phyloP scores from a whole-genome alignment of 2,329 filamentous ascomycete genomes.

The Fusarium nematophilum region DNA sequence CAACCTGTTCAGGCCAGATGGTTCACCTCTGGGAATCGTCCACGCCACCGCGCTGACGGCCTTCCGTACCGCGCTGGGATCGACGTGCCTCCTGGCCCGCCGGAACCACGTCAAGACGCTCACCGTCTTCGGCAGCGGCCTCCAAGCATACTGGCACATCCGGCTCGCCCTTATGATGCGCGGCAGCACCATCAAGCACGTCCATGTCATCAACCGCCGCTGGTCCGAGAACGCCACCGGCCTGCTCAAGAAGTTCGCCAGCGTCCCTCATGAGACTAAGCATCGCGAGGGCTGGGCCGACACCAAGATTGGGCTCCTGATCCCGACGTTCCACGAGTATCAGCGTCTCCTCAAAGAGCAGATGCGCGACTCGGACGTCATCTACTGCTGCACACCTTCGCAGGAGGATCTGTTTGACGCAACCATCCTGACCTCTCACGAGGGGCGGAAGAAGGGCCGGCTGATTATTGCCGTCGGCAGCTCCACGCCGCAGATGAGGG shows the following conservation, averaged over 20 bases:
- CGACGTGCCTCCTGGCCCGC: constrained; percentile 71
- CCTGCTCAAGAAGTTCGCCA: constrained; percentile 62
- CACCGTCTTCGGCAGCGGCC: constrained; percentile 87
- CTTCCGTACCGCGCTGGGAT: constrained; percentile 81
- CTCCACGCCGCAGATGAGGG: constrained; percentile 79
- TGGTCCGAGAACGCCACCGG: constrained; percentile 69
- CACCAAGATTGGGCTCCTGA: constrained; percentile 76
- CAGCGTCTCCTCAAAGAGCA: constrained; percentile 75
- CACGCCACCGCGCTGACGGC: constrained; percentile 81
- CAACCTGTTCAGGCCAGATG: constrained; percentile 73
- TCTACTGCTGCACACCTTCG: constrained; percentile 90
- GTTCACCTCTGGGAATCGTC: constrained; percentile 73
- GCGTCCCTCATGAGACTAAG: constrained; percentile 57
- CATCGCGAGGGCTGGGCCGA: constrained; percentile 70
- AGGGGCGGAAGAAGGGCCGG: constrained; percentile 76
- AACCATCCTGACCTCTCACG: constrained; percentile 75
- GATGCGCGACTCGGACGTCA: constrained; percentile 78
- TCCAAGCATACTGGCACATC: constrained; percentile 95
- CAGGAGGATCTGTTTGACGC: constrained; percentile 79
- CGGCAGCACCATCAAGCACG: constrained; percentile 75
- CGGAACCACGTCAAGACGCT: constrained; percentile 79
- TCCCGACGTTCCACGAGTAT: constrained; percentile 76
- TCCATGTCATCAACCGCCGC: constrained; percentile 85
- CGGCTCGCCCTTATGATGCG: constrained; percentile 83
- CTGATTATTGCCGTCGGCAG: constrained; percentile 80